phyloP scores from a whole-genome alignment of 208 protist species.

The Paratrypanosoma confusum region DNA sequence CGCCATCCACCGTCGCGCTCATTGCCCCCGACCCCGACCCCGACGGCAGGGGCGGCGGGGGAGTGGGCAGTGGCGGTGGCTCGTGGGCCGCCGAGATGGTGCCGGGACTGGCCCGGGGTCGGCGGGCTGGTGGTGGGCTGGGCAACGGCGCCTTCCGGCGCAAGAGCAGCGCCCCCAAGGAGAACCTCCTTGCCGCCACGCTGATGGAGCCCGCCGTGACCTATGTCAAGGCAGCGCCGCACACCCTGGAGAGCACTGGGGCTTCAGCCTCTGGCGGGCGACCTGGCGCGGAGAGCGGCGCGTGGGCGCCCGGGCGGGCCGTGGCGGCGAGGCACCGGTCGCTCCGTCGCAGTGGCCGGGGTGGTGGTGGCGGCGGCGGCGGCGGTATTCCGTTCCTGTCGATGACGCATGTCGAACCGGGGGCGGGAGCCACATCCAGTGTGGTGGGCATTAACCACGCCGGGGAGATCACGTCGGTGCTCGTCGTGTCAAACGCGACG shows the following conservation, averaged over 20 bases:
- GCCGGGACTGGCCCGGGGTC: too few relatives aligned
- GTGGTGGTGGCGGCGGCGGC: too few relatives aligned
- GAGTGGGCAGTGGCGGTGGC: background rate
- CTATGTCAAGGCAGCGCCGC: too few relatives aligned
- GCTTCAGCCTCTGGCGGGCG: too few relatives aligned
- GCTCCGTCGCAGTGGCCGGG: constrained; percentile 7
- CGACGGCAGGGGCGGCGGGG: background rate
- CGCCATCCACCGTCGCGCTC: constrained; percentile 1
- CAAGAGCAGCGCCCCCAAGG: too few relatives aligned
- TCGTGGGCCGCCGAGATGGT: too few relatives aligned
- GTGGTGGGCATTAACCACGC: constrained; percentile 53
- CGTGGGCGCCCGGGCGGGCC: background rate
- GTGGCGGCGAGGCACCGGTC: background rate
- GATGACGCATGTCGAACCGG: constrained; percentile 7
- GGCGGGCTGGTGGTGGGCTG: too few relatives aligned
- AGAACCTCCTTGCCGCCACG: constrained; percentile 22
- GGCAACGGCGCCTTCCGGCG: too few relatives aligned
- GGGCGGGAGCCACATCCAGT: constrained; percentile 33
- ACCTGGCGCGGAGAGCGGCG: background rate
- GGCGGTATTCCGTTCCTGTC: too few relatives aligned
- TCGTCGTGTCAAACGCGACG: constrained; percentile 35
- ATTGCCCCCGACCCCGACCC: background rate
- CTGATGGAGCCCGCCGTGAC: constrained; percentile 22
- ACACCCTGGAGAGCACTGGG: too few relatives aligned
- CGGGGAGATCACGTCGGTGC: constrained; percentile 47